Evolutionary conservation across 2,329 filamentous ascomycete species (phyloP), one percentile per base, ranked within the genome.

Genomic region (Alternaria atra): DNA sequence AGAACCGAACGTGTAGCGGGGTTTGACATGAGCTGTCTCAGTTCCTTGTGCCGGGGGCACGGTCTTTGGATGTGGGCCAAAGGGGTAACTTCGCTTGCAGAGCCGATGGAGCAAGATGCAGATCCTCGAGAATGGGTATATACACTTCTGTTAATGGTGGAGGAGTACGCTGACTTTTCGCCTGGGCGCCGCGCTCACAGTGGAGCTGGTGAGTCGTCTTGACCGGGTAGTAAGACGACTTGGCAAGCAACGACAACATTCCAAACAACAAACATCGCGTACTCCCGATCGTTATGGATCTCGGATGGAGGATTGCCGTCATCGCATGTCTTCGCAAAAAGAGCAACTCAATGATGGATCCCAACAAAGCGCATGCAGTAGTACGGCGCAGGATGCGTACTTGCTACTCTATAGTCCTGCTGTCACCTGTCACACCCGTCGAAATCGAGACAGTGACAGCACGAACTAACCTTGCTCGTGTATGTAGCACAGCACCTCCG

Each of bases 381-480:
- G 23, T 58, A 39, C 25, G 52, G 52, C 32, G 48, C 54, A 60
- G 17, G 44, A 57, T 35, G 29, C 52, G 61, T 29, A 59, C 64
- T 48, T 52, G 47, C 20, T 43, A 32, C 46, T 35, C 48, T 20
- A 35, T 20, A 27, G 40, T 46, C 57, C 37, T 42, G 55, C 47
- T 66, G 65, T 62, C 60, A 67, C 58, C 67, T 60, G 66, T 72
- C 60, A 67, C 61, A 67, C 37, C 63, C 56, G 59, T 60, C 54
- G 37, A 37, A 37, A 47, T 37, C 58, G 55, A 64, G 57, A 64
- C 55, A 52, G 5, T 32, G 42, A 61, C 48, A 44, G 44, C 43
- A 52, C 46, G 23, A 29, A 29, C 52, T 50, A 64, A 34, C 58
- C 47, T n/a, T 30, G 35, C 40, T 52, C 4, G 58, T 55, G 34